phyloP scores from a whole-genome alignment of 2,329 filamentous ascomycete genomes.

The Hypoxylon sp. region DNA sequence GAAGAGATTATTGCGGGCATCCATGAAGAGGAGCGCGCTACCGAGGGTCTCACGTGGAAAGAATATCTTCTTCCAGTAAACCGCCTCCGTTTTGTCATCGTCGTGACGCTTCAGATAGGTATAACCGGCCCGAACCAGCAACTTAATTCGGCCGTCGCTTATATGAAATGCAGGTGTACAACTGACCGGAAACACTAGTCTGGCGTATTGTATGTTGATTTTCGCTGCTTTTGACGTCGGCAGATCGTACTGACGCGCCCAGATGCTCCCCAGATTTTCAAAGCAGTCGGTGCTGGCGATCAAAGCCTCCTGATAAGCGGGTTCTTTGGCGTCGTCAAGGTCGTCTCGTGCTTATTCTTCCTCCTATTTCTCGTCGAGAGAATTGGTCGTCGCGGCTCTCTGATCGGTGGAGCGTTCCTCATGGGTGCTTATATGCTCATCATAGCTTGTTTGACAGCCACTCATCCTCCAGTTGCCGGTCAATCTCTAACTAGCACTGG shows the following conservation, averaged over 20 bases:
- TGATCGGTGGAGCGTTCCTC: conserved; percentile 62
- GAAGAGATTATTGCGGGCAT: conserved; percentile 60
- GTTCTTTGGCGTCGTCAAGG: conserved; percentile 66
- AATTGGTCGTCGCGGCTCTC: conserved; percentile 61
- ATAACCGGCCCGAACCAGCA: conserved; percentile 24
- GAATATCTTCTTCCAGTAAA: conserved; percentile 62
- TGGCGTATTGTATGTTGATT: conserved; percentile 59
- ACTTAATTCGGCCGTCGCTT: not conserved
- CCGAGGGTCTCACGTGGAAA: conserved; percentile 60
- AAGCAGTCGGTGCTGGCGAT: conserved; percentile 61
- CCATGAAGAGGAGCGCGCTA: conserved; percentile 59
- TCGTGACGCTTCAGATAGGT: conserved; percentile 63
- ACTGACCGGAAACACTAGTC: conserved; percentile 63
- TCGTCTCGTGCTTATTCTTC: conserved; percentile 61
- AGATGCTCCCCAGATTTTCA: conserved; percentile 65
- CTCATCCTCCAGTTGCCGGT: conserved; percentile 55
- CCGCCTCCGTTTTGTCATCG: conserved; percentile 61
- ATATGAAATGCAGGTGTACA: conserved; percentile 51
- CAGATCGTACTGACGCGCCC: conserved; percentile 28
- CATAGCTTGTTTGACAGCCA: conserved; percentile 61
- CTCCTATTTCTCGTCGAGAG: conserved; percentile 63
- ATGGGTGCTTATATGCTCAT: conserved; percentile 68
- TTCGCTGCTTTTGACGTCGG: too few species aligned
- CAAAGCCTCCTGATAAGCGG: conserved; percentile 63
- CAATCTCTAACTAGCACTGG: conserved; percentile 54